Conservation (phyloP, 2,329 filamentous ascomycete genomes). For the Cadophora malorum region DNA sequence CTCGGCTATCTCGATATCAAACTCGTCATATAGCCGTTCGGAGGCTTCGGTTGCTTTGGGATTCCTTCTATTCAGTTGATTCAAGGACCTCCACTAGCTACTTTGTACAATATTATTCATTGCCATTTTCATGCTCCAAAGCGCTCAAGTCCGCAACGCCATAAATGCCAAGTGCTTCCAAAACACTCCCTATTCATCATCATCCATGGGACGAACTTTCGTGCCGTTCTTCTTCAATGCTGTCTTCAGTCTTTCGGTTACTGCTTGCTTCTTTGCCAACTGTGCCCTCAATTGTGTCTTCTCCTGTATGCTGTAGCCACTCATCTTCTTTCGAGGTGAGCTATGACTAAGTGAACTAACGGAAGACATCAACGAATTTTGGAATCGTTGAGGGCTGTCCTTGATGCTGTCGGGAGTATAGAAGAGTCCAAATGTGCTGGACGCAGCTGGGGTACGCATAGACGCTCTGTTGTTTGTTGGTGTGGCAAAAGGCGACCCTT, state of each 20-base stretch:
- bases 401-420: conserved; percentile 43
- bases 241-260: conserved; percentile 56
- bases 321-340: conserved; percentile 62
- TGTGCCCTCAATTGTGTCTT: conserved; percentile 62
- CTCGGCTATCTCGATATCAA: neutral
- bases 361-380: conserved; percentile 42
- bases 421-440: conserved; percentile 40
- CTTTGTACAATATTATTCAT: neutral
- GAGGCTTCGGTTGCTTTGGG: neutral
- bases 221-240: conserved; percentile 44
- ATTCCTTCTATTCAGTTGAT: neutral
- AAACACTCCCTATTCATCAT: conserved; percentile 34
- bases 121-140: conserved; percentile 15
- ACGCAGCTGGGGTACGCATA: conserved; percentile 35
- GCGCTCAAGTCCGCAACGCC: conserved; percentile 21
- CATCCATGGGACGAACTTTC: conserved; percentile 41
- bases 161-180: conserved; percentile 10
- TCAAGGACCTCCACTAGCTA: neutral
- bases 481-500: conserved; percentile 51
- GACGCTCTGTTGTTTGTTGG: conserved; percentile 42
- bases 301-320: conserved; percentile 64
- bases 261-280: conserved; percentile 58
- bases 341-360: conserved; percentile 33
- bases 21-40: neutral
- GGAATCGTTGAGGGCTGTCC: conserved; percentile 37